Conservation (phyloP, 345 rosid genomes). For the Moricandia moricandioides region DNA sequence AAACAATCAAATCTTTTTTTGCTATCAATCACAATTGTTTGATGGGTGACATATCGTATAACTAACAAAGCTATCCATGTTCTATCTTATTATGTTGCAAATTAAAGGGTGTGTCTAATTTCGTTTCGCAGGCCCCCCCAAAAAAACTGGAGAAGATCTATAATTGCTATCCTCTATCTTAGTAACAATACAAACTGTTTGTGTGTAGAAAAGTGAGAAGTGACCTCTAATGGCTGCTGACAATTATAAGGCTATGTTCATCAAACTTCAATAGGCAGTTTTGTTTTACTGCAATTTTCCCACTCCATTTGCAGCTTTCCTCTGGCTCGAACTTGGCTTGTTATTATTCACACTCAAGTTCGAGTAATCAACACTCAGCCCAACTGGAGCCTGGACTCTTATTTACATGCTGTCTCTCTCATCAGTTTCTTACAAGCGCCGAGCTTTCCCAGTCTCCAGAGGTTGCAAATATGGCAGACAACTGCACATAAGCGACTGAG, state of each 20-base stretch:
- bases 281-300: background rate
- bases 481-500: conserved; percentile 67
- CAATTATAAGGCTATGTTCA: background rate
- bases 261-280: background rate
- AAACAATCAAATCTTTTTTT: background rate
- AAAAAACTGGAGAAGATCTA: background rate
- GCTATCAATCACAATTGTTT: background rate
- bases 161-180: background rate
- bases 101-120: background rate
- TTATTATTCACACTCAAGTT: background rate
- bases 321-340: background rate
- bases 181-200: background rate
- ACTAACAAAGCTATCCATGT: background rate
- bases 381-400: conserved; percentile 34
- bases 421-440: conserved; percentile 45
- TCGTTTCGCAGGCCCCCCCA: background rate
- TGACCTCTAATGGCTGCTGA: background rate
- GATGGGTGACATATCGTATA: background rate
- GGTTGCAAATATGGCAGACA: conserved; percentile 62
- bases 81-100: background rate
- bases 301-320: background rate
- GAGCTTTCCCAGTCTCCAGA: conserved; percentile 84
- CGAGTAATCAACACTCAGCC: conserved; percentile 27
- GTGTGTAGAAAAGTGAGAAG: conserved; percentile 7
- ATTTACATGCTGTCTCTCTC: conserved; percentile 18